A percentile compares a stretch with the other conserved stretches of the same genome.
These are phyloP conservation scores for Heritiera fomes DNA, from an alignment of 345 rosid genomes.

Conservation along the genomic window DNA sequence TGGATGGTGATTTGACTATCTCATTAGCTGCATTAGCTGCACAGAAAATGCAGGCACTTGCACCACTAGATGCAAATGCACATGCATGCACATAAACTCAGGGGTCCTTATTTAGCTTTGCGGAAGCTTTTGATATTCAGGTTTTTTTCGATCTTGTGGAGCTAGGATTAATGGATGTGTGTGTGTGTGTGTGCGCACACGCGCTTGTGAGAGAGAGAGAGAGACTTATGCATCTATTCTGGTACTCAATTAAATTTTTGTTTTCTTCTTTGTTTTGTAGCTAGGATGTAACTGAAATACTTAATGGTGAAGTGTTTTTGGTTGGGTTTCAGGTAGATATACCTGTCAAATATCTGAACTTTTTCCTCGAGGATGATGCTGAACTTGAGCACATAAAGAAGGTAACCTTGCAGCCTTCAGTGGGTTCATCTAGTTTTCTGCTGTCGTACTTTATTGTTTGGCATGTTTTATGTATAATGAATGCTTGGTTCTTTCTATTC, in stretches of 20 bases:
- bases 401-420: conserved; percentile 36
- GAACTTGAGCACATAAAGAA: conserved; percentile 82
- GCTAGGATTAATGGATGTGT: background rate
- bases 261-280: background rate
- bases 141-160: background rate
- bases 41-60: background rate
- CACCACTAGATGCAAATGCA: background rate
- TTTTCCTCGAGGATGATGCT: conserved; percentile 80
- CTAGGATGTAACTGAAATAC: background rate
- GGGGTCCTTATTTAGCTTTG: background rate
- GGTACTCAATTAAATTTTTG: too few relatives aligned
- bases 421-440: background rate
- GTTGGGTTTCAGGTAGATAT: conserved; percentile 68
- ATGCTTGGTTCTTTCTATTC: too few relatives aligned
- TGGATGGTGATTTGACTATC: background rate
- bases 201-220: too few relatives aligned
- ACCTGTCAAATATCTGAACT: conserved; percentile 72
- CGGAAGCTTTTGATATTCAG: background rate
- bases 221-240: too few relatives aligned
- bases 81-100: background rate
- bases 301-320: conserved; percentile 2
- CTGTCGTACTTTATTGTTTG: background rate
- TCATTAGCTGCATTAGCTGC: background rate
- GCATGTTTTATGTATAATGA: background rate
- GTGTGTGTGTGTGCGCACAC: background rate